Percentiles rank a stretch among this genome's conserved stretches.
These are phyloP conservation scores for Eragrostis tef DNA, from an alignment of 202 grass and related monocot species.

Conservation along the genomic window DNA sequence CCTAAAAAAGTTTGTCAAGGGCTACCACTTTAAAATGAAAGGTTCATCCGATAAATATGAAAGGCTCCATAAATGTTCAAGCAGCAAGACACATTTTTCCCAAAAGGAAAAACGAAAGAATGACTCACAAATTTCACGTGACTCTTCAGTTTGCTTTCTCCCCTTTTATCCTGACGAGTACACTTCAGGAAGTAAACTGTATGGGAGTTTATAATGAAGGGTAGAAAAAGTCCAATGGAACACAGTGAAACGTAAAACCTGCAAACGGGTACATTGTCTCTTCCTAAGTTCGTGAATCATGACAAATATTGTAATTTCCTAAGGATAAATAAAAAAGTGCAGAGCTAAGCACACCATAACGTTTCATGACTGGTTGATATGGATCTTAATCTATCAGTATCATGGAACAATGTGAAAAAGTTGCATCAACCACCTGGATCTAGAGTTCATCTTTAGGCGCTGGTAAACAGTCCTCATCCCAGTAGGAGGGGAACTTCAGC, in stretches of 20 bases:
- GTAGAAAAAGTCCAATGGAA: neutral
- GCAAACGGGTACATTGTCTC: constrained; percentile 3
- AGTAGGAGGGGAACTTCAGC: constrained; percentile 78
- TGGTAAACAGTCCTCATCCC: constrained; percentile 71
- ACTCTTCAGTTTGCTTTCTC: neutral
- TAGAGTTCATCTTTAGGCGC: constrained; percentile 81
- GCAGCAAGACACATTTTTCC: neutral
- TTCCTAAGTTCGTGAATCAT: constrained; percentile 12
- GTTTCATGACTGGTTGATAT: too few species aligned
- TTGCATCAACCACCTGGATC: neutral
- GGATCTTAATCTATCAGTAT: too few species aligned
- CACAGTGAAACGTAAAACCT: neutral
- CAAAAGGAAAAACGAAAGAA: neutral
- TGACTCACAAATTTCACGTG: neutral
- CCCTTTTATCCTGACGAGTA: too few species aligned
- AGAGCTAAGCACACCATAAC: too few species aligned
- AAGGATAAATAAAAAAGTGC: neutral
- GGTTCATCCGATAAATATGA: too few species aligned
- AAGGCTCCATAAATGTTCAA: neutral
- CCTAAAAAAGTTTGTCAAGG: too few species aligned
- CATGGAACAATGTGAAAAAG: too few species aligned
- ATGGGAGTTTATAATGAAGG: neutral
- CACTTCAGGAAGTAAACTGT: too few species aligned
- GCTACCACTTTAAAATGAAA: too few species aligned
- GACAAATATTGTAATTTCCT: neutral